Evolutionary conservation across 2,329 filamentous ascomycete genomes (phyloP).

Genomic region (Botrytis sinoallii): DNA sequence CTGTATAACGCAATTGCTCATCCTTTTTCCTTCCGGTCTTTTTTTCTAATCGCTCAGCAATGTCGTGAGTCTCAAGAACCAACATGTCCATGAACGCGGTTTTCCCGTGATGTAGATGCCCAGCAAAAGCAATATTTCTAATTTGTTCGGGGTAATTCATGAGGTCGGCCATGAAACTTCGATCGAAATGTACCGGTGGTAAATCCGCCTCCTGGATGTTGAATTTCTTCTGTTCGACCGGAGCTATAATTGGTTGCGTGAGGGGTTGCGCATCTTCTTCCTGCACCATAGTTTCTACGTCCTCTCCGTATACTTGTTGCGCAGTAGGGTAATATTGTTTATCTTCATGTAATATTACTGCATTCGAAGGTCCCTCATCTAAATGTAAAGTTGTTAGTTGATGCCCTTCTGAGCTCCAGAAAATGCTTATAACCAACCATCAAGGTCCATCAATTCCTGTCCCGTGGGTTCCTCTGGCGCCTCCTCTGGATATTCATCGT

Average conservation of each 20-base stretch:
- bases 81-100: conserved; percentile 98
- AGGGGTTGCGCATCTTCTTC: conserved; percentile 96
- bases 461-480: conserved; percentile 58
- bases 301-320: conserved; percentile 87
- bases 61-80: conserved; percentile 90
- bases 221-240: conserved; percentile 93
- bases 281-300: conserved; percentile 93
- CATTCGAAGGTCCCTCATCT: conserved; percentile 88
- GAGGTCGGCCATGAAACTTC: conserved; percentile 89
- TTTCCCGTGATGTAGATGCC: conserved; percentile 95
- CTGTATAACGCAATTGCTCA: conserved; percentile 91
- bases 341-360: conserved; percentile 96
- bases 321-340: conserved; percentile 99
- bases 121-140: conserved; percentile 86
- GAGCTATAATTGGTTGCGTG: conserved; percentile 88
- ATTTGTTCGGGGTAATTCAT: conserved; percentile 96
- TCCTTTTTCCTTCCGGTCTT: conserved; percentile 78
- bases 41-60: conserved; percentile 74
- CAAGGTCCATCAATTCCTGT: conserved; percentile 90
- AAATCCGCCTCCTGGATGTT: conserved; percentile 88
- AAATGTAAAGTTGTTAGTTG: background rate
- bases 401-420: background rate
- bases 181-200: conserved; percentile 81
- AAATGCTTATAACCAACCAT: conserved; percentile 52
- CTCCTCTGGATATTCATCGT: conserved; percentile 66